A percentile compares a stretch with the other conserved stretches of the same genome.
These are phyloP conservation scores for Trametes coccinea DNA, from an alignment of 768 basidiomycete genomes.

Conservation along the genomic window DNA sequence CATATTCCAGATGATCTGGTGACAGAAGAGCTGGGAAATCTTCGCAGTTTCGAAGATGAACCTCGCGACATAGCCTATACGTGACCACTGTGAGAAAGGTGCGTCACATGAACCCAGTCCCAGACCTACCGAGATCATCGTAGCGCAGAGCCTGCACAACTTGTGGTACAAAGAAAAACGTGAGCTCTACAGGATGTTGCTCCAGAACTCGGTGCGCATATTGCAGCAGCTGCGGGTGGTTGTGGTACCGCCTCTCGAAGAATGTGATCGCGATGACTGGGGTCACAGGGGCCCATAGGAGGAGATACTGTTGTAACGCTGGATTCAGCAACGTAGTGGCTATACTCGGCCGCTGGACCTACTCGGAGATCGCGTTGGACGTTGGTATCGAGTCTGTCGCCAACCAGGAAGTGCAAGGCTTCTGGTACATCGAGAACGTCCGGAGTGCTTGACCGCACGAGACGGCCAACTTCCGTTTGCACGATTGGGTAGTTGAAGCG, in stretches of 20 bases:
- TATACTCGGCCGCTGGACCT: constrained; percentile 6
- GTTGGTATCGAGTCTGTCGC: constrained; percentile 60
- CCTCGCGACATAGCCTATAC: constrained; percentile 82
- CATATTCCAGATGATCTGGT: constrained; percentile 99
- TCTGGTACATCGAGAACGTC: constrained; percentile 77
- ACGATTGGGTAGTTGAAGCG: constrained; percentile 75
- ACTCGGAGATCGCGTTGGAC: constrained; percentile 78
- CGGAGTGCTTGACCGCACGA: constrained; percentile 71
- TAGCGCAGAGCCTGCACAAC: constrained; percentile 94
- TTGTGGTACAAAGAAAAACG: constrained; percentile 99
- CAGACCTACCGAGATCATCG: constrained; percentile 74
- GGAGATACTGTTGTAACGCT: constrained; percentile 58
- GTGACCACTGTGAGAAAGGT: not conserved
- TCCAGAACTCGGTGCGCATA: constrained; percentile 95
- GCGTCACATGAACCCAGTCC: not conserved
- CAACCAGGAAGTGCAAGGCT: constrained; percentile 77
- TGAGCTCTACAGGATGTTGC: constrained; percentile 90
- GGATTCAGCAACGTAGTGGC: not conserved
- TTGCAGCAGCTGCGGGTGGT: constrained; percentile 86
- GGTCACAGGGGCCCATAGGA: constrained; percentile 87
- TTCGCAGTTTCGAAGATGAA: constrained; percentile 98
- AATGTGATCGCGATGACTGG: constrained; percentile 79
- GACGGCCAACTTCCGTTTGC: constrained; percentile 68
- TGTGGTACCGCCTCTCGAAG: constrained; percentile 83
- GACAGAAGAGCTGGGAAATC: constrained; percentile 96